Conservation (phyloP, 331 rosid genomes). For the Phaseolus coccineus region DNA sequence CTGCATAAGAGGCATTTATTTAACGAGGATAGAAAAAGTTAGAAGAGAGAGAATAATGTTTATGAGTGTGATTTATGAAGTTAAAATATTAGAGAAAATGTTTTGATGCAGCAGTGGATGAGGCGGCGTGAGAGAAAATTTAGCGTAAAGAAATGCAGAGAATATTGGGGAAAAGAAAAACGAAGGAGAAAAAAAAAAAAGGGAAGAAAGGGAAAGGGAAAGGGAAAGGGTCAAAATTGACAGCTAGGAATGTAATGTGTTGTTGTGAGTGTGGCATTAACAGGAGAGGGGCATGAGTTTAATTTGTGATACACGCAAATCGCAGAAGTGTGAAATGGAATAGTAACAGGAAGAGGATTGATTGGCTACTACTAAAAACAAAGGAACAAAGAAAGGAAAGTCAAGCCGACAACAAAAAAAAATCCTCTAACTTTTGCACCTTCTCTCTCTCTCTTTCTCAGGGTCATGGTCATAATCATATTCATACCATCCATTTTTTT, state of each 20-base stretch:
- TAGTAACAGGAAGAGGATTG: too few relatives aligned
- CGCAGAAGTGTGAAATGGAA: background rate
- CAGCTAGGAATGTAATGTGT: background rate
- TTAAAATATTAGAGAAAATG: too few relatives aligned
- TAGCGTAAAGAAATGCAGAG: constrained; percentile 35
- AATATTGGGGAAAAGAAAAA: background rate
- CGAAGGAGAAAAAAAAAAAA: background rate
- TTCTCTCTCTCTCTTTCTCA: constrained; percentile 32
- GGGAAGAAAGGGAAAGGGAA: background rate
- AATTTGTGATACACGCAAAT: constrained; percentile 33
- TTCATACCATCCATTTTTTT: constrained; percentile 43
- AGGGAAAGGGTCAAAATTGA: constrained; percentile 38
- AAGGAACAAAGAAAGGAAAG: constrained; percentile 32
- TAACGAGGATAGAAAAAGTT: too few relatives aligned
- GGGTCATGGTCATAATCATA: constrained; percentile 39
- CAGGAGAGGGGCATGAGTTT: constrained; percentile 1
- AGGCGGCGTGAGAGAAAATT: constrained; percentile 38
- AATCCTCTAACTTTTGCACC: constrained; percentile 41
- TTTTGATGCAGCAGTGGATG: constrained; percentile 24
- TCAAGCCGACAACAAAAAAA: constrained; percentile 40
- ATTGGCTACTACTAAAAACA: constrained; percentile 23
- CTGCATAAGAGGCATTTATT: too few relatives aligned
- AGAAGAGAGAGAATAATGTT: too few relatives aligned
- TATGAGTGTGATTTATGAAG: too few relatives aligned
- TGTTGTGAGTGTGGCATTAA: background rate